Evolutionary conservation across 2,329 filamentous ascomycete genomes (phyloP).

Genomic region (Exophiala sp.): DNA sequence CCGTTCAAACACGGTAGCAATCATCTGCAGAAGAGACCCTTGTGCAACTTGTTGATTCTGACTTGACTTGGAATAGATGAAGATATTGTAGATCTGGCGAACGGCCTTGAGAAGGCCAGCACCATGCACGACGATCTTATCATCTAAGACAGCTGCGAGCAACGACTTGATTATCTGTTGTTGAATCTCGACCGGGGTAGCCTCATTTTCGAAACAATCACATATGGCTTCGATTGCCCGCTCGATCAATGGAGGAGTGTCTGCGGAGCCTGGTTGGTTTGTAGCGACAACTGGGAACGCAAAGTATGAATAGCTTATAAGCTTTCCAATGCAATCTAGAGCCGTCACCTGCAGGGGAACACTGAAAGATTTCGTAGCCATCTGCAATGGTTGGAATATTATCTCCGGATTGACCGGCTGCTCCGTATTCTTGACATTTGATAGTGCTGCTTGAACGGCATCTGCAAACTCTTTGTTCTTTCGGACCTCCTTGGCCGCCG

Average conservation of each 20-base stretch:
- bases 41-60: constrained; percentile 96
- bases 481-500: constrained; percentile 81
- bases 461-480: constrained; percentile 80
- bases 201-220: constrained; percentile 97
- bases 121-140: constrained; percentile 97
- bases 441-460: constrained; percentile 71
- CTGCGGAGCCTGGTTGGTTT: constrained; percentile 39
- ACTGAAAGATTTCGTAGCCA: constrained; percentile 81
- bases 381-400: constrained; percentile 81
- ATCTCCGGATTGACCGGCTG: constrained; percentile 81
- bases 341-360: constrained; percentile 81
- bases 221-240: constrained; percentile 98
- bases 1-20: constrained; percentile 93
- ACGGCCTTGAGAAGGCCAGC: constrained; percentile 94
- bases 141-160: constrained; percentile 88
- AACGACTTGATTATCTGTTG: constrained; percentile 97
- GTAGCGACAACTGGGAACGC: constrained; percentile 58
- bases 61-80: constrained; percentile 86
- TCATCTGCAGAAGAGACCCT: constrained; percentile 95
- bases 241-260: constrained; percentile 73
- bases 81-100: constrained; percentile 97
- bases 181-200: constrained; percentile 84
- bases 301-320: constrained; percentile 98
- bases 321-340: constrained; percentile 95
- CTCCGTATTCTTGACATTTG: constrained; percentile 79